These are phyloP conservation scores for Aspergillus calidoustus DNA, from an alignment of 2,329 filamentous ascomycete genomes.

Conservation along the genomic window DNA sequence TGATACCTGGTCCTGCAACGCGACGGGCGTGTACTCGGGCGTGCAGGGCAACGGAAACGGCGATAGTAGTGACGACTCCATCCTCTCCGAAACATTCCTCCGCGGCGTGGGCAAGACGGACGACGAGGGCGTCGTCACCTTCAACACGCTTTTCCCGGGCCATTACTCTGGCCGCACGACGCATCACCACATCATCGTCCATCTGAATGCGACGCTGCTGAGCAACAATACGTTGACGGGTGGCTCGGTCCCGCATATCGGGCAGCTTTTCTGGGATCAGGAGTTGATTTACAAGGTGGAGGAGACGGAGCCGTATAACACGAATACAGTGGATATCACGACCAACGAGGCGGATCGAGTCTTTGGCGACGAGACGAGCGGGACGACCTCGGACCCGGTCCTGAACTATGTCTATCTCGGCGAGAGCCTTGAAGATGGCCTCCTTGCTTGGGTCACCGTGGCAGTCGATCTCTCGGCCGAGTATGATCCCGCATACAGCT, in stretches of 20 bases:
- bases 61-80: slow-evolving; percentile 24
- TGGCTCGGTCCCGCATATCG: slow-evolving; percentile 60
- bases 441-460: slow-evolving; percentile 22
- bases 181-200: slow-evolving; percentile 38
- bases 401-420: slow-evolving; percentile 24
- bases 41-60: slow-evolving; percentile 36
- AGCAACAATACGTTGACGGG: slow-evolving; percentile 47
- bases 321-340: slow-evolving; percentile 23
- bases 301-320: slow-evolving; percentile 42
- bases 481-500: slow-evolving; percentile 13
- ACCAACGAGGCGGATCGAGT: slow-evolving; percentile 22
- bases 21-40: slow-evolving; percentile 37
- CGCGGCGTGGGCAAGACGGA: slow-evolving; percentile 52
- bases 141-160: slow-evolving; percentile 50
- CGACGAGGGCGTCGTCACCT: slow-evolving; percentile 46
- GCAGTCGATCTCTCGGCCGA: slow-evolving; percentile 20
- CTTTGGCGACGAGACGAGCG: slow-evolving; percentile 19
- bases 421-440: slow-evolving; percentile 18
- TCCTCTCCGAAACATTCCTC: slow-evolving; percentile 46
- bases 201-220: slow-evolving; percentile 35
- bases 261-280: slow-evolving; percentile 67
- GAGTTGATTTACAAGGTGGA: slow-evolving; percentile 57
- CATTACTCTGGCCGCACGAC: slow-evolving; percentile 47
- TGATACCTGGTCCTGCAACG: slow-evolving; percentile 45
- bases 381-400: slow-evolving; percentile 21